These are phyloP conservation scores for Candida frijolesensis DNA, from an alignment of 1,139 yeast species.

Conservation along the genomic window DNA sequence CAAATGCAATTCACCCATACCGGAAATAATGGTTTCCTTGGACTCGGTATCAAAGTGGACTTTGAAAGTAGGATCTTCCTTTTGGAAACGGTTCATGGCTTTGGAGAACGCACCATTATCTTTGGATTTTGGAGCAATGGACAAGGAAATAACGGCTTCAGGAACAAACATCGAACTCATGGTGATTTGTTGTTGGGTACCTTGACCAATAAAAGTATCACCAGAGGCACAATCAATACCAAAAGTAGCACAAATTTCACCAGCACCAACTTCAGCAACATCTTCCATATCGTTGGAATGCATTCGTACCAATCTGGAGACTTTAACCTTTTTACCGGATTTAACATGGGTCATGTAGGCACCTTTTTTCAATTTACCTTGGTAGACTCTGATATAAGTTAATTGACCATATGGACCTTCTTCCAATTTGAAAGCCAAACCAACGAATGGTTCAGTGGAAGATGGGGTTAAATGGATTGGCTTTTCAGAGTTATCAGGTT, in stretches of 20 bases:
- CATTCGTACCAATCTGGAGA: conserved; percentile 96
- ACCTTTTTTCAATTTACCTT: conserved; percentile 92
- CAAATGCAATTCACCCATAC: conserved; percentile 98
- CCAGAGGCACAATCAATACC: conserved; percentile 99
- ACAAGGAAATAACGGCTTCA: conserved; percentile 93
- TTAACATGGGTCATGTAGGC: conserved; percentile 85
- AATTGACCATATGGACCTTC: conserved; percentile 98
- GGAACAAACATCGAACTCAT: conserved; percentile 99
- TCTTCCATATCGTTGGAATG: conserved; percentile 99
- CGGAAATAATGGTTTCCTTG: conserved; percentile 93
- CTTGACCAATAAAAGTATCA: conserved; percentile 82
- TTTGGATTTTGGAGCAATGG: conserved; percentile 85
- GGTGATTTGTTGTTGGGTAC: conserved; percentile 74
- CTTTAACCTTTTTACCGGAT: conserved; percentile 91
- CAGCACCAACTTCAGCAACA: conserved; percentile 92
- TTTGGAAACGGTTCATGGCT: conserved; percentile 96
- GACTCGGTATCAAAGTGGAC: conserved; percentile 89
- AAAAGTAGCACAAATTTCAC: conserved; percentile 98
- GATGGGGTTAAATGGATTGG: conserved; percentile 79
- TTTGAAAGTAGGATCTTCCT: conserved; percentile 98
- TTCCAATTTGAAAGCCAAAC: conserved; percentile 95
- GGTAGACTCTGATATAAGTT: conserved; percentile 95
- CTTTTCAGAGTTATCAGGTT: conserved; percentile 51
- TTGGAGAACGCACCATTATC: conserved; percentile 87
- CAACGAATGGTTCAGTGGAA: conserved; percentile 80